A percentile compares a stretch with the other conserved stretches of the same genome.
Evolutionary conservation across 495 filamentous ascomycete genomes (phyloP).

Genomic region (Neurospora discreta): DNA sequence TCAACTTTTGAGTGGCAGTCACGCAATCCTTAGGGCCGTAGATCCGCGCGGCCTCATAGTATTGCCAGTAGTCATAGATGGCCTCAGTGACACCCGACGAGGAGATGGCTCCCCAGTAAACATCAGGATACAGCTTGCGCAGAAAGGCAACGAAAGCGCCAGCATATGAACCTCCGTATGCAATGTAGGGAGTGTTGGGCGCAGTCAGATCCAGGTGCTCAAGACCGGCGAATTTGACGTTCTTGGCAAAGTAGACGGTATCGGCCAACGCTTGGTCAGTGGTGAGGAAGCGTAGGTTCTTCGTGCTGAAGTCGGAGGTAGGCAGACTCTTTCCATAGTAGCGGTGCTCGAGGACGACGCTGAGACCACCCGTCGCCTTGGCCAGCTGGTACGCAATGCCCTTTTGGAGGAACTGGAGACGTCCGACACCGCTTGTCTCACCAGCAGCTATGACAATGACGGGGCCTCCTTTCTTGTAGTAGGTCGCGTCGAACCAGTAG

Average conservation of each 20-base stretch:
- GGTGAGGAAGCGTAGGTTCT: conserved; percentile 60
- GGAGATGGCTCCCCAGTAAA: conserved; percentile 58
- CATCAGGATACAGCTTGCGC: conserved; percentile 55
- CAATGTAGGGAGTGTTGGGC: conserved; percentile 48
- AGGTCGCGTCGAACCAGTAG: conserved; percentile 61
- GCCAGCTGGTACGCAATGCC: conserved; percentile 55
- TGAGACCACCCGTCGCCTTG: conserved; percentile 53
- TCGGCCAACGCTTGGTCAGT: conserved; percentile 68
- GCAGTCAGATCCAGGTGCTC: conserved; percentile 50
- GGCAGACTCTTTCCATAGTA: conserved; percentile 61
- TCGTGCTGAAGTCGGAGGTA: conserved; percentile 43
- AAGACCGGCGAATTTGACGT: conserved; percentile 55
- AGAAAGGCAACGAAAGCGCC: conserved; percentile 63
- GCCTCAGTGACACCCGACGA: conserved; percentile 62
- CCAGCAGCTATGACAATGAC: conserved; percentile 61
- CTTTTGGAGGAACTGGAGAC: conserved; percentile 56
- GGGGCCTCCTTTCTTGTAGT: conserved; percentile 59
- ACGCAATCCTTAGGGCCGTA: conserved; percentile 44
- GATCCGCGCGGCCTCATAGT: conserved; percentile 52
- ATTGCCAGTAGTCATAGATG: conserved; percentile 62
- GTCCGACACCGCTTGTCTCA: conserved; percentile 45
- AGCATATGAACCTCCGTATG: conserved; percentile 66
- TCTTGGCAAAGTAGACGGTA: conserved; percentile 56
- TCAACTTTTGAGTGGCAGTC: conserved; percentile 41
- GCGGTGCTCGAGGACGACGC: conserved; percentile 64